phyloP scores from a whole-genome alignment of 148 eudicot species.

The Dianthus caryophyllus region DNA sequence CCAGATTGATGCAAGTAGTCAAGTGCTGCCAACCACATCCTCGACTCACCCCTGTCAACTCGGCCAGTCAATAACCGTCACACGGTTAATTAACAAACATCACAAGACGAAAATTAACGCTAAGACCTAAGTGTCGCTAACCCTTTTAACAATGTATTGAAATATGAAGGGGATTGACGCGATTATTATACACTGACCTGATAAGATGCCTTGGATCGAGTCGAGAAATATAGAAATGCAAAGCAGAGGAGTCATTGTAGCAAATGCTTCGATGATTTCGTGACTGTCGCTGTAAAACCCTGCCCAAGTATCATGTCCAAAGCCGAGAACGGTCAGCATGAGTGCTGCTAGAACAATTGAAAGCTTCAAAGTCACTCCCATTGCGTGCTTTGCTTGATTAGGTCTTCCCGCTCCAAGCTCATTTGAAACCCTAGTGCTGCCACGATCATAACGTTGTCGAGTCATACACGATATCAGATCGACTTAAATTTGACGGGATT shows the following conservation, averaged over 20 bases:
- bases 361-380: constrained; percentile 60
- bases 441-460: background rate
- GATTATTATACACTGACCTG: constrained; percentile 45
- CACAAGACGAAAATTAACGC: background rate
- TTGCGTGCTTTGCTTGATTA: constrained; percentile 54
- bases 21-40: constrained; percentile 90
- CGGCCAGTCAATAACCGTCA: constrained; percentile 49
- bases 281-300: constrained; percentile 52
- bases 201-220: constrained; percentile 73
- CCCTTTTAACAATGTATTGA: too few relatives aligned
- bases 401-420: constrained; percentile 71
- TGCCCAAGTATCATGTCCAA: constrained; percentile 70
- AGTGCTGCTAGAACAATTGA: constrained; percentile 40
- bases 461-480: background rate
- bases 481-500: background rate
- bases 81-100: background rate
- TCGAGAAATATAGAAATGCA: constrained; percentile 51
- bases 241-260: constrained; percentile 67
- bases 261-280: constrained; percentile 36
- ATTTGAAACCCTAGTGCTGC: constrained; percentile 82
- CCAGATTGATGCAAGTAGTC: constrained; percentile 57
- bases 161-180: too few relatives aligned
- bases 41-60: constrained; percentile 64
- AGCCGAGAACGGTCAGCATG: constrained; percentile 38
- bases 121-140: too few relatives aligned